Evolutionary conservation across 495 filamentous ascomycete genomes (phyloP), one percentile per base, ranked within the genome.

Genomic region (Bombardia bombarda): DNA sequence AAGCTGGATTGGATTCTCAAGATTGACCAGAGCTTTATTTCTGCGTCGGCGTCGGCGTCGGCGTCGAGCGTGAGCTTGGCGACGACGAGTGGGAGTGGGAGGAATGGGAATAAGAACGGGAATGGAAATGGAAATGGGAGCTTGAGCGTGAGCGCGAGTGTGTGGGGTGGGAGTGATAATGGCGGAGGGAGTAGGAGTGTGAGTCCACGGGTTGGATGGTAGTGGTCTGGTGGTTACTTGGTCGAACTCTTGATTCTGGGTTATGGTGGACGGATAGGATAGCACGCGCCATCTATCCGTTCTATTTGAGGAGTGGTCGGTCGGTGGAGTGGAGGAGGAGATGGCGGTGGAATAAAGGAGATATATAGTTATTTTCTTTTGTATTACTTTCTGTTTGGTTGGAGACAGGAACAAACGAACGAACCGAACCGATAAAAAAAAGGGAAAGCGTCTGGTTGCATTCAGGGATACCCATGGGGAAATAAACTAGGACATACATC

Each of bases 1-100:
- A 94, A 93, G 68, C 79, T 87, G 19, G 90, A 96, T 56, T 98
- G 92, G 92, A 92, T 97, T 51, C 67, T 86, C 51, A 81, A 79
- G 55, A 83, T 95, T 45, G 78, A 82, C 50, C 76, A 80, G 51
- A 67, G 63, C 32, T 72, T 63, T 45, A 31, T 53, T 20, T 53
- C 52, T 40, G 58, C 63, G 13, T 52, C 47, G 25, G 20, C 34
- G 26, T 10, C 26, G 2, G 13, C 26, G 26, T 8, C 26, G 26
- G 26, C 9, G 26, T 28, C 26, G 26, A 28, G 26, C 13, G 26
- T 28, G 26, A 13, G 26, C 26, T n/a, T n/a, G n/a, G n/a, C n/a
- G n/a, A n/a, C n/a, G n/a, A n/a, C n/a, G n/a, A 13, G 26, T 13
- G 26, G 26, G 26, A 28, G 26, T 13, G 26, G 26, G 26, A 28